These are phyloP conservation scores for Penicillium sp. DNA, from an alignment of 2,329 filamentous ascomycete genomes.

Conservation along the genomic window DNA sequence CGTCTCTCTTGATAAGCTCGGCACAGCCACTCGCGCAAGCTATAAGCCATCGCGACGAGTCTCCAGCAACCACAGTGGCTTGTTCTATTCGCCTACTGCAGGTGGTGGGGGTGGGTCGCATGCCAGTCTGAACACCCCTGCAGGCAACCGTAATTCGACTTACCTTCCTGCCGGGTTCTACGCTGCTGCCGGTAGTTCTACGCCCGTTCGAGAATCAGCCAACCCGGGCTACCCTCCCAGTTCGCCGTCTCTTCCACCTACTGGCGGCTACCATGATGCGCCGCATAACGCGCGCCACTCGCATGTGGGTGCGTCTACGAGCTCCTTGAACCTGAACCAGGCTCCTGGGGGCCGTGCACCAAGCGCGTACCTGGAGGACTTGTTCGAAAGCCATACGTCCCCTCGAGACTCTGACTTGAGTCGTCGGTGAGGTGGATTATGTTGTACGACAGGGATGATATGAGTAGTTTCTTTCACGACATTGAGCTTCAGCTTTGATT, in stretches of 20 bases:
- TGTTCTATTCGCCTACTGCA: slow-evolving; percentile 96
- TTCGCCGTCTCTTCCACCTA: slow-evolving; percentile 59
- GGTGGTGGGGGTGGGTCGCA: slow-evolving; percentile 51
- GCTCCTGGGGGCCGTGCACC: slow-evolving; percentile 72
- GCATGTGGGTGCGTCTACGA: slow-evolving; percentile 46
- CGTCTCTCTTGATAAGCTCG: slow-evolving; percentile 57
- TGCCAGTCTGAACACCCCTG: slow-evolving; percentile 40
- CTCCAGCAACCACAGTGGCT: slow-evolving; percentile 63
- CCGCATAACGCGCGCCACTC: slow-evolving; percentile 28
- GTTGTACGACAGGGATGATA: slow-evolving; percentile 8
- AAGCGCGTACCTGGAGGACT: slow-evolving; percentile 84
- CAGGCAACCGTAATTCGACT: slow-evolving; percentile 64
- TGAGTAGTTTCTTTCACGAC: background rate
- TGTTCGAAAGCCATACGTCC: slow-evolving; percentile 71
- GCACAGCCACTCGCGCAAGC: slow-evolving; percentile 35
- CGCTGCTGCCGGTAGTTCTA: slow-evolving; percentile 65
- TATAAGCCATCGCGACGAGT: slow-evolving; percentile 33
- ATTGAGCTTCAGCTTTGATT: background rate
- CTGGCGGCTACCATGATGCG: slow-evolving; percentile 38
- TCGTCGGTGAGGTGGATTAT: slow-evolving; percentile 9
- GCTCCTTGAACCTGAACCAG: slow-evolving; percentile 64
- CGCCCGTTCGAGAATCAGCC: slow-evolving; percentile 43
- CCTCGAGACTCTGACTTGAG: slow-evolving; percentile 15
- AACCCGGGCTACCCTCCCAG: slow-evolving; percentile 59
- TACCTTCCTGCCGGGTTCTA: slow-evolving; percentile 93